phyloP scores from a whole-genome alignment of 2,329 filamentous ascomycete species.

The Pseudodiploospora longispora region DNA sequence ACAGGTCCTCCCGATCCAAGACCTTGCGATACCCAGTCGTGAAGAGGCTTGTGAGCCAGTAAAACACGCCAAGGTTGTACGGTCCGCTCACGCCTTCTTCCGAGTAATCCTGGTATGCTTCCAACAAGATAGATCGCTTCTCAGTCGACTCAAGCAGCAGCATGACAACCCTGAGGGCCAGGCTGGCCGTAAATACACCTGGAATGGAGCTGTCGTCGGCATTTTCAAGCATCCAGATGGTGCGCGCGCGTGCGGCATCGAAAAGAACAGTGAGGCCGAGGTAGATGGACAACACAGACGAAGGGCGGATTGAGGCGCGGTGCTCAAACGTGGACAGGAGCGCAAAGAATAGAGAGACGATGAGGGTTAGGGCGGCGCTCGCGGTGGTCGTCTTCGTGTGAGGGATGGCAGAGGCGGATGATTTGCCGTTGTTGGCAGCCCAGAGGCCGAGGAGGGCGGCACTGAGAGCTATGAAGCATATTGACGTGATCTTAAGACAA shows the following conservation, averaged over 20 bases:
- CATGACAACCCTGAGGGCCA: constrained; percentile 11
- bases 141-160: constrained; percentile 12
- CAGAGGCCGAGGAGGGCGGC: constrained; percentile 5
- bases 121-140: constrained; percentile 10
- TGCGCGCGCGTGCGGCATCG: constrained; percentile 12
- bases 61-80: constrained; percentile 40
- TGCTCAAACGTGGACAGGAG: constrained; percentile 5
- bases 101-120: constrained; percentile 23
- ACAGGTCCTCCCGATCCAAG: constrained; percentile 30
- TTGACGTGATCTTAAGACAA: background rate
- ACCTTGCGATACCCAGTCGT: constrained; percentile 17
- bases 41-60: constrained; percentile 45
- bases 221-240: constrained; percentile 10
- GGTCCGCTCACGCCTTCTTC: constrained; percentile 40
- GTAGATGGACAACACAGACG: constrained; percentile 10
- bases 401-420: background rate
- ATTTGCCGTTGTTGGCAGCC: background rate
- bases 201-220: constrained; percentile 8
- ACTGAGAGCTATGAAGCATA: constrained; percentile 4
- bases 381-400: constrained; percentile 1
- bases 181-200: constrained; percentile 9
- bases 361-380: constrained; percentile 1
- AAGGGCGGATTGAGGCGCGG: constrained; percentile 9
- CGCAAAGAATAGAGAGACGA: constrained; percentile 1
- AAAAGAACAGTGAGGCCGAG: constrained; percentile 10